A percentile compares a stretch with the other conserved stretches of the same genome.
These are phyloP conservation scores for Fraxinus angustifolia DNA, from an alignment of 305 asterid genomes.

Conservation along the genomic window DNA sequence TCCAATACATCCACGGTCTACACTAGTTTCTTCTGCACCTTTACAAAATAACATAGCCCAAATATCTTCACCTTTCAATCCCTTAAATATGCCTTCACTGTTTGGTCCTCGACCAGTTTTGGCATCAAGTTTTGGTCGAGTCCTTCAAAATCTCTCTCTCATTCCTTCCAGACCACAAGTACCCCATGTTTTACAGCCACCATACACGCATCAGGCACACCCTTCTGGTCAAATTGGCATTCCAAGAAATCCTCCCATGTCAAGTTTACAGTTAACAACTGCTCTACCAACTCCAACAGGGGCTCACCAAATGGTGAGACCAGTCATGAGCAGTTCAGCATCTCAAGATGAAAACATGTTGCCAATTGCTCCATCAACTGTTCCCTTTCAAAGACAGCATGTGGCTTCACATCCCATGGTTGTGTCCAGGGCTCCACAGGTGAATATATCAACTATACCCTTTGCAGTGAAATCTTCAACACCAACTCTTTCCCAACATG, in stretches of 20 bases:
- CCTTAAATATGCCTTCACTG: conserved; percentile 38
- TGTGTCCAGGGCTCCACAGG: conserved; percentile 26
- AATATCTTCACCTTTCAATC: conserved; percentile 36
- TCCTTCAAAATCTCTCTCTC: conserved; percentile 44
- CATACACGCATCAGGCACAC: conserved; percentile 42
- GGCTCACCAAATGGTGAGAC: conserved; percentile 32
- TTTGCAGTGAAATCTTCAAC: conserved; percentile 33
- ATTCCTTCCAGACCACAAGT: conserved; percentile 39
- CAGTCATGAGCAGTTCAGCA: conserved; percentile 34
- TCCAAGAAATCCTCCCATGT: conserved; percentile 39
- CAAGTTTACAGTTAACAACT: conserved; percentile 32
- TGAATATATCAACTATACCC: conserved; percentile 28
- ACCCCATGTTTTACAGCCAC: conserved; percentile 35
- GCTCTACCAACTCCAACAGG: conserved; percentile 31
- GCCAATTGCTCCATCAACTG: conserved; percentile 21
- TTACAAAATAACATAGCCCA: conserved; percentile 34
- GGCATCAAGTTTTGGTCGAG: conserved; percentile 45
- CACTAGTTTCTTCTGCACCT: conserved; percentile 35
- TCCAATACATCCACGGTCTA: conserved; percentile 31
- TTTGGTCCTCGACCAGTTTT: conserved; percentile 48
- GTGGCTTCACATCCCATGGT: conserved; percentile 34
- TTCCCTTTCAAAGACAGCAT: conserved; percentile 34
- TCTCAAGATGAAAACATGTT: conserved; percentile 34
- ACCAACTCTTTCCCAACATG: conserved; percentile 30
- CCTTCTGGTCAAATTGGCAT: conserved; percentile 41